Evolutionary conservation across 2,329 filamentous ascomycete genomes (phyloP).

Genomic region (Xylaria sp.): DNA sequence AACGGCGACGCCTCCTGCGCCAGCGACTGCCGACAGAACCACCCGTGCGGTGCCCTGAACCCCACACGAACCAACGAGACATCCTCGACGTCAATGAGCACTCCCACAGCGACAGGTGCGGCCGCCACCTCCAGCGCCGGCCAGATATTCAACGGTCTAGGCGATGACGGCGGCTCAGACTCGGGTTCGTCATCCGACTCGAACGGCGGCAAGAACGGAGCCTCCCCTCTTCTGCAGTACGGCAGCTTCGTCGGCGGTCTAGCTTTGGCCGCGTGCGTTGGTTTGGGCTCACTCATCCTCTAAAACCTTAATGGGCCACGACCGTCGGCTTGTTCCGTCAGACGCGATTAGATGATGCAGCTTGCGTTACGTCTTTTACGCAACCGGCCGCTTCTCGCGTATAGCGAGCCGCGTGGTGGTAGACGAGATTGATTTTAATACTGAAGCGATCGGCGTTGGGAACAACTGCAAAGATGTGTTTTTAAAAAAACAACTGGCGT

Average conservation of each 20-base stretch:
- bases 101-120: constrained; percentile 53
- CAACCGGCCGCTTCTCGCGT: background rate
- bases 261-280: constrained; percentile 31
- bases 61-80: constrained; percentile 70
- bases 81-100: constrained; percentile 53
- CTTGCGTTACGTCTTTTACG: constrained; percentile 4
- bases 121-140: constrained; percentile 49
- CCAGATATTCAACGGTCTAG: constrained; percentile 52
- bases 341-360: constrained; percentile 3
- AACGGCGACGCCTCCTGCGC: constrained; percentile 66
- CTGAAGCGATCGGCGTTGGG: constrained; percentile 34
- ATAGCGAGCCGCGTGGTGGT: constrained; percentile 4
- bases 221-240: constrained; percentile 32
- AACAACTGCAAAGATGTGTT: constrained; percentile 24
- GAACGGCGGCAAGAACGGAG: constrained; percentile 27
- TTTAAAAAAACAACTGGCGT: background rate
- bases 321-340: background rate
- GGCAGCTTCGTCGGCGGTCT: constrained; percentile 33
- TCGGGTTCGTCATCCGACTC: constrained; percentile 22
- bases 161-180: constrained; percentile 38
- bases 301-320: constrained; percentile 12
- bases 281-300: constrained; percentile 35
- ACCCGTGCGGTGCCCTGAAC: constrained; percentile 78
- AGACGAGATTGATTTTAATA: constrained; percentile 21
- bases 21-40: constrained; percentile 69